phyloP scores from a whole-genome alignment of 108 stramenopile species.

The Cylindrotheca closterium region DNA sequence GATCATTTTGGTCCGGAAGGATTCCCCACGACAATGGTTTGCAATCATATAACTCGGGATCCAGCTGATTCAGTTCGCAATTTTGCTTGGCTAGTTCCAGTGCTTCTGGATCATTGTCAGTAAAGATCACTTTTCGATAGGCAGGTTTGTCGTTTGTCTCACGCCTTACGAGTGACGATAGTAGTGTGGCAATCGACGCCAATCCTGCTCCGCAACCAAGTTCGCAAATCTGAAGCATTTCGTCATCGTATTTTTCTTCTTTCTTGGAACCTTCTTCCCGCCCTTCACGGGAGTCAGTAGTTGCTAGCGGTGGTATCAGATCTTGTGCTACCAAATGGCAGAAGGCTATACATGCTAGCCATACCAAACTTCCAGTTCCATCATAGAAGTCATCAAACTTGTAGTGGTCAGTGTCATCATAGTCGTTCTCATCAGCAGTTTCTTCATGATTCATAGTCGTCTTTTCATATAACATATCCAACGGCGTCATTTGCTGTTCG shows the following conservation, averaged over 20 bases:
- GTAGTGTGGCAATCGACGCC: constrained; percentile 36
- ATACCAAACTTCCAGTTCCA: constrained; percentile 28
- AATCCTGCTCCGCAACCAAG: constrained; percentile 56
- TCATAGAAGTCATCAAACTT: constrained; percentile 26
- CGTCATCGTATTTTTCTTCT: not conserved
- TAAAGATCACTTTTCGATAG: constrained; percentile 24
- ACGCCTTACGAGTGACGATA: no score
- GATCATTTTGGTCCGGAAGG: not conserved
- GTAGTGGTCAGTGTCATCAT: not conserved
- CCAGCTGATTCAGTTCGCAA: constrained; percentile 30
- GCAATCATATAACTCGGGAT: constrained; percentile 3
- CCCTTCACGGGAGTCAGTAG: not conserved
- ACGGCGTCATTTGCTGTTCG: constrained; percentile 14
- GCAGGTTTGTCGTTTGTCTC: no score
- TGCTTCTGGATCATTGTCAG: constrained; percentile 38
- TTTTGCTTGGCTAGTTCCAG: constrained; percentile 43
- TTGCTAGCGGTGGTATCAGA: constrained; percentile 1
- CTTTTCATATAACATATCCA: constrained; percentile 19
- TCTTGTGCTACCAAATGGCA: constrained; percentile 6
- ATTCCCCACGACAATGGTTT: constrained; percentile 13
- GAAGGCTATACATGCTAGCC: constrained; percentile 24
- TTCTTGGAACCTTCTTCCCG: not conserved
- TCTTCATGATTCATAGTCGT: not conserved
- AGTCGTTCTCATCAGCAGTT: not conserved
- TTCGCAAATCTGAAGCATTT: constrained; percentile 27